These are phyloP conservation scores for Hanseniaspora guilliermondii DNA, from an alignment of 805 yeast species.

Conservation along the genomic window DNA sequence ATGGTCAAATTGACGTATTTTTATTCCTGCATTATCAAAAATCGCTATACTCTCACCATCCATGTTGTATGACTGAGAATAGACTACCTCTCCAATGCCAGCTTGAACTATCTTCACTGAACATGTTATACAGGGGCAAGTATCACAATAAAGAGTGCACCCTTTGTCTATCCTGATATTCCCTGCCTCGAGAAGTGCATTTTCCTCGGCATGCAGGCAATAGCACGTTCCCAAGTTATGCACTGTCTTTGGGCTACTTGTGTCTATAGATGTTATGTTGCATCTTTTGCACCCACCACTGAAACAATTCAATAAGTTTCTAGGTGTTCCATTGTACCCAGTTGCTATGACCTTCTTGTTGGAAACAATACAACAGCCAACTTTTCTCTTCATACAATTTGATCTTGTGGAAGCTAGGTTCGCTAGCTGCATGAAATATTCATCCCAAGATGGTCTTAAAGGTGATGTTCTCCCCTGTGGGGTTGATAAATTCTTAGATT, in stretches of 20 bases:
- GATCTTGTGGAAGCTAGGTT: conserved; percentile 84
- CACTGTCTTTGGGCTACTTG: neutral
- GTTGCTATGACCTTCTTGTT: conserved; percentile 84
- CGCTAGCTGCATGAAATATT: conserved; percentile 87
- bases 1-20: conserved; percentile 45
- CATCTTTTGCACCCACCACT: conserved; percentile 94
- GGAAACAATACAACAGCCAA: conserved; percentile 88
- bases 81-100: conserved; percentile 84
- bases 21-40: conserved; percentile 59
- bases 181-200: conserved; percentile 89
- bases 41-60: conserved; percentile 65
- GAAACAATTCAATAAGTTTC: conserved; percentile 75
- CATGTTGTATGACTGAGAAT: conserved; percentile 87
- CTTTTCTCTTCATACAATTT: conserved; percentile 94
- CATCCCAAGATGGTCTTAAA: conserved; percentile 83
- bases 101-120: conserved; percentile 88
- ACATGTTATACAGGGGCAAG: conserved; percentile 95
- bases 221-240: conserved; percentile 63
- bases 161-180: conserved; percentile 53
- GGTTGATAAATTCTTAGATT: neutral
- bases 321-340: conserved; percentile 96
- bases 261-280: conserved; percentile 55
- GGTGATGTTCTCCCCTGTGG: conserved; percentile 17
- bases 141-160: conserved; percentile 76
- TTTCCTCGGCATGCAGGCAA: conserved; percentile 95